Base-by-base conservation (phyloP, 148 eudicot species). In the Chenopodium berlandieri region DNA sequence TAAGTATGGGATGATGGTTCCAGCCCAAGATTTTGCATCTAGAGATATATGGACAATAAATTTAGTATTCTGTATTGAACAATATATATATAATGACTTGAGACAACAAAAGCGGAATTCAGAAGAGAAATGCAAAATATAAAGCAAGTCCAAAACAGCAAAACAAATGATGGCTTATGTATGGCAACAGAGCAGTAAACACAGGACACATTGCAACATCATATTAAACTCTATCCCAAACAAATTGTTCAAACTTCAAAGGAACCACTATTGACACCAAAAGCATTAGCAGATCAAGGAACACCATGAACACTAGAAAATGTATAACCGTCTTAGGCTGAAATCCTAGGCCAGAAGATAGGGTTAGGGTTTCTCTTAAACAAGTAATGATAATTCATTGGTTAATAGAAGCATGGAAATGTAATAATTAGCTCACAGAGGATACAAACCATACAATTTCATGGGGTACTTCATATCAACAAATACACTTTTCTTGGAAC, bases 21-120 rank as follows among this genome's bases (percentile, higher is more conserved):
- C 86, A 96, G 48, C 62, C 98, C 99, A 85, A 96, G 89, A 83
- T 75, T 83, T 90, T 91, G 92, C 98, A 96, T 94, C 97, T 95
- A 86, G 69, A 84, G 78, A 86, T 84, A 82, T 23, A 40, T 71
- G 52, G 46, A 20, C 48, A 75, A 46, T 67, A 47, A 50, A 69
- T 77, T 86, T 73, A 86, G 86, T 79, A 77, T 56, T 71, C 82
- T 34, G 75, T 73, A 78, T 58, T 44, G 76, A 79, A 78, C 50
- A 80, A 40, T 58, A 64, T 58, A 64, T 50, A 54, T 44, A 62
- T n/a, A 68, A 44, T 66, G 73, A 75, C 31, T 47, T 48, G 68
- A 58, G 11, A 65, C 31, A 58, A 78, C 23, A 79, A 65, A 34
- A 71, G 46, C 23, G 16, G 48, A 46, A 58, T 14, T 14, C 16